Percentiles rank a stretch among this genome's conserved stretches.
These are phyloP conservation scores for Abortiporus biennis DNA, from an alignment of 1,284 basidiomycete species.

Conservation along the genomic window DNA sequence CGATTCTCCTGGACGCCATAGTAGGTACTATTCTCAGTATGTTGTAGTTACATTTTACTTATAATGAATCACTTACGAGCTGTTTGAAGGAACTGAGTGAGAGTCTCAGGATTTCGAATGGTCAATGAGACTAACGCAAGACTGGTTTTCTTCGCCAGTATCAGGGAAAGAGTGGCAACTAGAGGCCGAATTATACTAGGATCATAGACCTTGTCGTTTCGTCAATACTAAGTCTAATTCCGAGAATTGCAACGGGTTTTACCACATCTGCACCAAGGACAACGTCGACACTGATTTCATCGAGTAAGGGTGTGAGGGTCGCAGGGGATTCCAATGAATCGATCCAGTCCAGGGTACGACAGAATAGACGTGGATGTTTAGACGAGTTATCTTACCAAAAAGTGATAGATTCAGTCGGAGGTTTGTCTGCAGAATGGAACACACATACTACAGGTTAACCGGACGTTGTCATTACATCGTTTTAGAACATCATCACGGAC, in stretches of 20 bases:
- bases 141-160: conserved; percentile 27
- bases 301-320: conserved; percentile 24
- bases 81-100: conserved; percentile 35
- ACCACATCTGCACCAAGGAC: conserved; percentile 72
- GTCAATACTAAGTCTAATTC: background rate
- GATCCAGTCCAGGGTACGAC: conserved; percentile 55
- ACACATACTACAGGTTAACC: conserved; percentile 57
- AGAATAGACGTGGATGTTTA: conserved; percentile 36
- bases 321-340: conserved; percentile 36
- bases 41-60: too few species aligned
- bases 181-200: conserved; percentile 55
- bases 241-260: conserved; percentile 9
- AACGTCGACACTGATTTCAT: conserved; percentile 42
- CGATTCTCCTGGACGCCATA: conserved; percentile 7
- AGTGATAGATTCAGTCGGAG: conserved; percentile 4
- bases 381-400: conserved; percentile 42
- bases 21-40: conserved; percentile 1
- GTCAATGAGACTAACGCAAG: conserved; percentile 55
- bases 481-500: conserved; percentile 57
- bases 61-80: too few species aligned
- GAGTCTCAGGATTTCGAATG: conserved; percentile 39
- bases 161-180: conserved; percentile 42
- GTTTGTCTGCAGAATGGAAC: conserved; percentile 3
- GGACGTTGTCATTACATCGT: conserved; percentile 52
- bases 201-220: conserved; percentile 54